Evolutionary conservation across 2,329 filamentous ascomycete genomes (phyloP).

Genomic region (Grosmannia serpens): DNA sequence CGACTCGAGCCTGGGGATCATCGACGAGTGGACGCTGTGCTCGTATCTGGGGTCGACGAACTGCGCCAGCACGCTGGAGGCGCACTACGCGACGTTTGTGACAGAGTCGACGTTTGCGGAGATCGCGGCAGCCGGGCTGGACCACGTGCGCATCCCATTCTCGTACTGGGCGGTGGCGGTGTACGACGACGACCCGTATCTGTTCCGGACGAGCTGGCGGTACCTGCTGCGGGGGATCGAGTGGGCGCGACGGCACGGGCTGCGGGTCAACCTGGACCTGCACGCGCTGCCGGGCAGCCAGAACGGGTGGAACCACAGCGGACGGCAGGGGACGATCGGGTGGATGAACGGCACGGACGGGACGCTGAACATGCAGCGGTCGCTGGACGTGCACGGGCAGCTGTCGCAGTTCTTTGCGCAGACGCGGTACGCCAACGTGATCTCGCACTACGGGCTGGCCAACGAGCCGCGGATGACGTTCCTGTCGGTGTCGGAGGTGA

Average conservation of each 20-base stretch:
- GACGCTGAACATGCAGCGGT: constrained; percentile 62
- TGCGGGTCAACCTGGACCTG: constrained; percentile 85
- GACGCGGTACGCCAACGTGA: constrained; percentile 79
- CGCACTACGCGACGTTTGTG: constrained; percentile 85
- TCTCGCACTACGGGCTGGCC: constrained; percentile 85
- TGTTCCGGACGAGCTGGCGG: constrained; percentile 79
- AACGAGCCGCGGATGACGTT: constrained; percentile 88
- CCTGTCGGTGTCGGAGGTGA: constrained; percentile 53
- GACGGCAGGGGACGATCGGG: constrained; percentile 63
- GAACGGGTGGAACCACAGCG: constrained; percentile 97
- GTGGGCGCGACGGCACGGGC: constrained; percentile 81
- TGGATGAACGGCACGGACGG: constrained; percentile 93
- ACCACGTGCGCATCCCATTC: constrained; percentile 93
- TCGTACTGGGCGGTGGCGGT: constrained; percentile 89
- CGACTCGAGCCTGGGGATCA: constrained; percentile 51
- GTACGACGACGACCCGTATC: constrained; percentile 78
- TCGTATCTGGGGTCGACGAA: constrained; percentile 55
- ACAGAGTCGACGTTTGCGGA: constrained; percentile 73
- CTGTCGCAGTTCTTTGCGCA: constrained; percentile 90
- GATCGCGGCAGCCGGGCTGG: constrained; percentile 77
- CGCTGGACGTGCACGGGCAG: constrained; percentile 76
- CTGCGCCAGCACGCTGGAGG: constrained; percentile 60
- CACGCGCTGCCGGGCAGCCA: constrained; percentile 89
- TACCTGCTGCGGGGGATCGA: constrained; percentile 90
- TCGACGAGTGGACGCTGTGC: constrained; percentile 82